phyloP scores from a whole-genome alignment of 1,284 basidiomycete species.

The Ustilago curta region DNA sequence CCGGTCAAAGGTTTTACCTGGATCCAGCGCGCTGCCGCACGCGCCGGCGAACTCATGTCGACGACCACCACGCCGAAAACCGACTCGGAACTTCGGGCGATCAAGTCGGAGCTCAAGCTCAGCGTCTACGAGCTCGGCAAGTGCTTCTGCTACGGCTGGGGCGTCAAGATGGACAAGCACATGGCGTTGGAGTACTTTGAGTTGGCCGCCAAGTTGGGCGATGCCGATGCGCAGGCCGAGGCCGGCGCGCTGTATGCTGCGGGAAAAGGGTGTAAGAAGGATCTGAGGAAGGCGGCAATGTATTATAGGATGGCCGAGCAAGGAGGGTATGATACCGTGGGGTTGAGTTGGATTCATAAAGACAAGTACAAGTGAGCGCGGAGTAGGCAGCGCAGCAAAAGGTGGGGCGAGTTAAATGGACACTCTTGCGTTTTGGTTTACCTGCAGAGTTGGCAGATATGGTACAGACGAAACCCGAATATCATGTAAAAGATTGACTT shows the following conservation, averaged over 20 bases:
- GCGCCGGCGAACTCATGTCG: constrained; percentile 82
- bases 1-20: constrained; percentile 80
- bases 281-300: constrained; percentile 84
- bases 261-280: constrained; percentile 85
- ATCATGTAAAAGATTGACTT: no score
- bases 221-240: constrained; percentile 82
- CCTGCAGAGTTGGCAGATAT: no score
- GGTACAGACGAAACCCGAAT: no score
- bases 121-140: constrained; percentile 92
- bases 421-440: no score
- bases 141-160: constrained; percentile 92
- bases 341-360: constrained; percentile 65
- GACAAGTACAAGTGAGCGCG: constrained; percentile 56
- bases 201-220: constrained; percentile 84
- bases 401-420: background rate
- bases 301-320: constrained; percentile 84
- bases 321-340: constrained; percentile 63
- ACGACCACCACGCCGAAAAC: constrained; percentile 70
- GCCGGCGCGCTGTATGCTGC: constrained; percentile 85
- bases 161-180: constrained; percentile 79
- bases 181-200: constrained; percentile 80
- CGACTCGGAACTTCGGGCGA: constrained; percentile 70
- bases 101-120: constrained; percentile 80
- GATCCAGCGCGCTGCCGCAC: constrained; percentile 83
- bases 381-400: no score